phyloP scores from a whole-genome alignment of 164 flowering plant species.

The Taxillus chinensis region DNA sequence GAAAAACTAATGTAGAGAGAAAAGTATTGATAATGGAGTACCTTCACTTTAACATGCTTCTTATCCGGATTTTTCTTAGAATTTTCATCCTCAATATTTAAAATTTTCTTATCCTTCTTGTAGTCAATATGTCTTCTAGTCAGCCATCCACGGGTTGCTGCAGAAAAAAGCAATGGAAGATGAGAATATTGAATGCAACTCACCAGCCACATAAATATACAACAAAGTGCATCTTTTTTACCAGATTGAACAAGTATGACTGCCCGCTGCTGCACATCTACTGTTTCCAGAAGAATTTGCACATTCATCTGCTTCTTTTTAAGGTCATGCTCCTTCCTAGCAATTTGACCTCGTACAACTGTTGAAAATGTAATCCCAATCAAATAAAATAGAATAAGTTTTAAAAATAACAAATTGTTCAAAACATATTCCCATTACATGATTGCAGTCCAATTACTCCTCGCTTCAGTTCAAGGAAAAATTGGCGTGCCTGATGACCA shows the following conservation, averaged over 20 bases:
- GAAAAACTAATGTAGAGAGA: not conserved
- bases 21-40: constrained; percentile 9
- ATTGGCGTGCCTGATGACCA: constrained; percentile 42
- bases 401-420: too few species aligned
- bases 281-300: constrained; percentile 15
- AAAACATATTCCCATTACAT: constrained; percentile 31
- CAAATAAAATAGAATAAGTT: too few species aligned
- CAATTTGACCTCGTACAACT: constrained; percentile 70
- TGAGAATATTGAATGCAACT: not conserved
- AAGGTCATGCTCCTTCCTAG: constrained; percentile 33
- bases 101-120: constrained; percentile 20
- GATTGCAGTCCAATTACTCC: constrained; percentile 57
- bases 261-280: constrained; percentile 32
- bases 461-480: constrained; percentile 36
- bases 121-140: constrained; percentile 33
- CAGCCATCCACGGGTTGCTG: constrained; percentile 71
- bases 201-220: not conserved
- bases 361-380: constrained; percentile 10
- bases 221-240: constrained; percentile 11
- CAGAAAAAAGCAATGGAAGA: not conserved
- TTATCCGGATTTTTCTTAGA: constrained; percentile 9
- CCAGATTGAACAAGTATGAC: constrained; percentile 63
- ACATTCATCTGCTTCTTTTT: constrained; percentile 22
- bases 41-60: constrained; percentile 29
- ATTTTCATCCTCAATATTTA: constrained; percentile 16